These are phyloP conservation scores for Brassica rapa DNA, from an alignment of 345 rosid species.

Conservation along the genomic window DNA sequence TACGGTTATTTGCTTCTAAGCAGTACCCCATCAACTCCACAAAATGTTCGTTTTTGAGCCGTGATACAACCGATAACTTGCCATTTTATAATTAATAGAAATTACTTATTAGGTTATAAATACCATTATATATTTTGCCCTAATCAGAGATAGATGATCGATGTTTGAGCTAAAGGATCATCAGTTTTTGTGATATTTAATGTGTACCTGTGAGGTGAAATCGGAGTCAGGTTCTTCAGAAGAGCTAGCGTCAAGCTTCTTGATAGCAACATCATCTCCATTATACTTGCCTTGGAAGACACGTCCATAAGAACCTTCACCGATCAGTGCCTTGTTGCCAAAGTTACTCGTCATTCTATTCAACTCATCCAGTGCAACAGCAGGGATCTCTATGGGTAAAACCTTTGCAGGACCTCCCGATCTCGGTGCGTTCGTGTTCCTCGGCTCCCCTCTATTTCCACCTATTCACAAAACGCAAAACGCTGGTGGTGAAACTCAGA, in stretches of 20 bases:
- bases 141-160: not conserved
- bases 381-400: constrained; percentile 77
- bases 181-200: too few species aligned
- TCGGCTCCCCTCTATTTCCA: constrained; percentile 74
- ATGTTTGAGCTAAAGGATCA: not conserved
- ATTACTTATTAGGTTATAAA: not conserved
- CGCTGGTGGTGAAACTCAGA: not conserved
- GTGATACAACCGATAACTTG: constrained; percentile 84
- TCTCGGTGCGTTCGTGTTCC: constrained; percentile 50
- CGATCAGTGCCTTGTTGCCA: constrained; percentile 80
- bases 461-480: constrained; percentile 39
- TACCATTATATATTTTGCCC: not conserved
- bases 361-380: constrained; percentile 64
- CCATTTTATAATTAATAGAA: constrained; percentile 6
- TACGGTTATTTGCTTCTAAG: constrained; percentile 68
- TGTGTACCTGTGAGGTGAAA: constrained; percentile 77
- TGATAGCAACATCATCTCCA: constrained; percentile 67
- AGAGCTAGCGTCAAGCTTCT: constrained; percentile 80
- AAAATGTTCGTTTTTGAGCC: constrained; percentile 84
- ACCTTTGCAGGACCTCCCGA: constrained; percentile 74
- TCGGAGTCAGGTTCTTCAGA: constrained; percentile 81
- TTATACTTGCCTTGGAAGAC: constrained; percentile 70
- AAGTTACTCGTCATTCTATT: constrained; percentile 66
- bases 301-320: constrained; percentile 98
- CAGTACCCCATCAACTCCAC: constrained; percentile 86